Evolutionary conservation across 1,284 basidiomycete species (phyloP), one percentile per base, ranked within the genome.

Genomic region (Salmacisia buchloeana): DNA sequence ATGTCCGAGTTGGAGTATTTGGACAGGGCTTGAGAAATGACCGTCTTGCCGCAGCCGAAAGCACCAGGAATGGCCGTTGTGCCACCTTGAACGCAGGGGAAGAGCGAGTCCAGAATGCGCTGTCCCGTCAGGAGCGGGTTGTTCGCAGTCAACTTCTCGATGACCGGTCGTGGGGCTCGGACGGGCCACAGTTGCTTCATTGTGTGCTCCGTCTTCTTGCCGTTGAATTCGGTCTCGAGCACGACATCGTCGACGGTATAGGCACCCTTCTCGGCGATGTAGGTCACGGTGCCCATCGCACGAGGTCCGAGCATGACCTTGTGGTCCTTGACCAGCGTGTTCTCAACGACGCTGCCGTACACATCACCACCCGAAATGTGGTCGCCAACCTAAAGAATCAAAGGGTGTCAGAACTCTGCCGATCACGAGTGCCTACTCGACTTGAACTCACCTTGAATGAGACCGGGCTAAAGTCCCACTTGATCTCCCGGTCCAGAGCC

Each of bases 1-100:
- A 97, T 97, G 81, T 98, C 94, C 74, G 94, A 97, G 84, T 99
- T 99, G 36, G 96, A 99, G 83, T 88, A 99, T 81, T 99, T 99
- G 72, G 96, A 97, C 67, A 99, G 84, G 13, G 94, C 96, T 65
- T 79, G 77, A 2, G 75, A 77, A 66, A 79, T 79, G 35, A 79
- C 77, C 33, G 77, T 75, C 69, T 82, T 82, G 41, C 81, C 81
- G 75, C 94, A 97, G 77, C 96, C 96, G 81, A 99, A 99, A 73
- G 96, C 96, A 74, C 96, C 96, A 33, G 96, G 96, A 81, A 98
- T 99, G 68, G 94, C 93, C 6, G 96, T 99, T 9, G 96, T 98
- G 65, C 96, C 96, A 73, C 96, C 96, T 83, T 98, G 96, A 2
- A 98, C 94, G 81, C 92, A 94, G 84, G 96, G 96, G 86, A 98